Base-by-base conservation (phyloP, 2,329 filamentous ascomycete species). In the Cercospora sojina region DNA sequence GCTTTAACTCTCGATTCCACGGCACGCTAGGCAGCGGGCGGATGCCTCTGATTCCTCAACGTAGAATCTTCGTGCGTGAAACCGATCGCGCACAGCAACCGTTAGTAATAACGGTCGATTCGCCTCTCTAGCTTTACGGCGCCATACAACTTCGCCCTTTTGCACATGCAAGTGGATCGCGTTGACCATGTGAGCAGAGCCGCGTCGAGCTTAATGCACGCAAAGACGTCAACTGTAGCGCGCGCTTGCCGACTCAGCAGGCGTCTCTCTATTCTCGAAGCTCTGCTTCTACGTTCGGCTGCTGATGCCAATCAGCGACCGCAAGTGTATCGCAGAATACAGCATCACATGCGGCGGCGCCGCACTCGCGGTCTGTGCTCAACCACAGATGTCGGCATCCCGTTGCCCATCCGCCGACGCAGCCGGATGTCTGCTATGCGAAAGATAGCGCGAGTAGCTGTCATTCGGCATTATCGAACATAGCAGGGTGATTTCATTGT, bases 161-260 rank as follows among this genome's bases (percentile, higher is more conserved):
- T n/a, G 41, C 58, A 60, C 31, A 57, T 57, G 53, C 53, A 18
- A 35, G 29, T 35, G 53, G 53, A 57, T 35, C 27, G 29, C 16
- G 53, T 60, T 47, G 58, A 43, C 32, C 58, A 60, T 47, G 35
- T 29, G 25, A 60, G 38, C 58, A 60, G 58, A 60, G 60, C 60
- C 47, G 60, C 60, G 35, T 38, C 58, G 20, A 60, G 20, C 35
- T 60, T 60, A 25, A 60, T 60, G 58, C 58, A 27, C 16, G 53
- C 53, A 35, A 57, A 57, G 53, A 35, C 38, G 29, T 55, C 47
- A 62, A 12, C 47, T 20, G 29, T 56, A 32, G 59, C 18, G 41
- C n/a, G 59, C 59, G 13, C 41, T 3, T 62, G 59, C 38, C 38
- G 41, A 32, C 16, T n/a, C 43, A 53, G 47, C 47, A 53, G 47